Evolutionary conservation across 352 stramenopile genomes (phyloP).

Genomic region (Globisporangium abappressorium): DNA sequence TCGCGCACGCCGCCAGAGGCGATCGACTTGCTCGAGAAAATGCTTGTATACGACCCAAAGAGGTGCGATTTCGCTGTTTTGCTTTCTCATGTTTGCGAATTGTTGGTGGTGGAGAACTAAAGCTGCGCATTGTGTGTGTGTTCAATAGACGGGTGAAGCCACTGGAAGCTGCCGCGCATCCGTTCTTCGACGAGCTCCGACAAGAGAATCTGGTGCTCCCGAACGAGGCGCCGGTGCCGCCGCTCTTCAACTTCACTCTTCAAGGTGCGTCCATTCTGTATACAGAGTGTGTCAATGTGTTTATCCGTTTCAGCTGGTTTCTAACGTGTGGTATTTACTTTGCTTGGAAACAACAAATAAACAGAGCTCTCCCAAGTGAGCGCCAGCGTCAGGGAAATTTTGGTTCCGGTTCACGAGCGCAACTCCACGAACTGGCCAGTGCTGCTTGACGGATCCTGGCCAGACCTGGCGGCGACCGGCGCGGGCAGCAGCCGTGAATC

Average conservation of each 20-base stretch:
- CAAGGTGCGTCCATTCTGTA: slow-evolving; percentile 44
- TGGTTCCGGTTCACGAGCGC: slow-evolving; percentile 69
- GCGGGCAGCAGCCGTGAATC: slow-evolving; percentile 23
- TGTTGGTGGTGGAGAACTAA: not conserved
- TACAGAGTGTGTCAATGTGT: too few species aligned
- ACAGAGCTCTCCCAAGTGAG: slow-evolving; percentile 79
- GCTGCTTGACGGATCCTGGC: slow-evolving; percentile 65
- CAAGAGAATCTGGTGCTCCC: slow-evolving; percentile 82
- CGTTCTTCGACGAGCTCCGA: slow-evolving; percentile 98
- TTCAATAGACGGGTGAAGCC: slow-evolving; percentile 59
- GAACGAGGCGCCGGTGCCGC: slow-evolving; percentile 71
- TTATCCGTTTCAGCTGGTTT: not conserved
- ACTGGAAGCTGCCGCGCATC: slow-evolving; percentile 89
- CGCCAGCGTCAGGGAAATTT: slow-evolving; percentile 64
- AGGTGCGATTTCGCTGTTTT: slow-evolving; percentile 49
- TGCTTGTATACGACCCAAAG: slow-evolving; percentile 97
- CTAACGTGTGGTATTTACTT: slow-evolving; percentile 2
- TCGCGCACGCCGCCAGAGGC: slow-evolving; percentile 94
- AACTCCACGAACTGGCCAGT: slow-evolving; percentile 78
- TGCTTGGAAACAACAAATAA: slow-evolving; percentile 4
- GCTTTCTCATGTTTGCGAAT: not conserved
- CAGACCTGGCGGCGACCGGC: slow-evolving; percentile 30
- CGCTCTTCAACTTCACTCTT: slow-evolving; percentile 94
- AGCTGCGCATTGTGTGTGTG: slow-evolving; percentile 1
- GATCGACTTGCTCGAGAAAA: slow-evolving; percentile 96